Base-by-base conservation (phyloP, 1,284 basidiomycete genomes). In the Ceratorhiza oryzae-sativae region DNA sequence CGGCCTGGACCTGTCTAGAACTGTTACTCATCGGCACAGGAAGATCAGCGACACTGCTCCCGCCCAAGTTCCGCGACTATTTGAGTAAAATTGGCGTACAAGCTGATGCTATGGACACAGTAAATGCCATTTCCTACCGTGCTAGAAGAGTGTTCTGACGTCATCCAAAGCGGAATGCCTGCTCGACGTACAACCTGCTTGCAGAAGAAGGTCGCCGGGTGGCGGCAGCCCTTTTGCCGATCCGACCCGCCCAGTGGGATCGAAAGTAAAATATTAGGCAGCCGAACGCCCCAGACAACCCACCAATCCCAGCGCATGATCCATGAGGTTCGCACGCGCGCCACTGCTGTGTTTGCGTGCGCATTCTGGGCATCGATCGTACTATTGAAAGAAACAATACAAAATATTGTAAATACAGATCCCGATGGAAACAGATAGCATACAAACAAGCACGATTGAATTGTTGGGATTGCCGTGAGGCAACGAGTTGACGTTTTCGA, bases 101-200 rank as follows among this genome's bases (percentile, higher is more conserved):
- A 77, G 81, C 96, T 56, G 97, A 98, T 76, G 85, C 94, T n/a
- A 94, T 97, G 90, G 93, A 95, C 79, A 95, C 95, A 58, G 96
- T 96, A 77, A 73, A 90, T 85, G 8, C 4, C 36, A 41, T 36
- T 48, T n/a, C 59, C 32, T 49, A 34, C 8, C 32, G 20, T n/a
- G 18, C 13, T 59, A 45, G 25, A 27, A 8, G 27, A 9, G 46
- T 36, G 9, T 59, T 27, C 71, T 58, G 59, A 48, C 51, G 46
- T 27, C 45, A 49, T 53, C 70, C 27, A 0, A 75, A 95, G 93
- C 84, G 92, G 76, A 97, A 97, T 78, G 96, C 96, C 12, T 95
- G 94, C 77, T 91, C 94, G 39, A 97, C 96, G 0, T 98, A 94
- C 81, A 98, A 98, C 80, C 81, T 98, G 39, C 85, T 98, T 46